Evolutionary conservation across 371 early-diverging fungal species (phyloP).

Genomic region (Apophysomyces variabilis): DNA sequence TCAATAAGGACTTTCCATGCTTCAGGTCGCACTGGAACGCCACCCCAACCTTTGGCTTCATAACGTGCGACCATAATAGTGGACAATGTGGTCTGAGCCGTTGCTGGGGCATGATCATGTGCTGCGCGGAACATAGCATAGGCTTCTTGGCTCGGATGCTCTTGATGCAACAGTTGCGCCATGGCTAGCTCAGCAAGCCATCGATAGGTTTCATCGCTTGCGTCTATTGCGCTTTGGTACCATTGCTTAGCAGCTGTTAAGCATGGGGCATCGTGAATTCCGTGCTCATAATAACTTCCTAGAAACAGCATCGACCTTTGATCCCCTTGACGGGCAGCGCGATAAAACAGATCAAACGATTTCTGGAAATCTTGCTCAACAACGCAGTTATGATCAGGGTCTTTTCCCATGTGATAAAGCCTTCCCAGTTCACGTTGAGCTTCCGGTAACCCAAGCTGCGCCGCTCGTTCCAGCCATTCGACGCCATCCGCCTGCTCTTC

Average conservation of each 20-base stretch:
- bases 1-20: background rate
- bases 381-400: conserved; percentile 6
- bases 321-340: conserved; percentile 41
- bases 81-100: conserved; percentile 9
- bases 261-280: conserved; percentile 39
- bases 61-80: conserved; percentile 41
- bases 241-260: conserved; percentile 30
- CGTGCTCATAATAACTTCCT: conserved; percentile 47
- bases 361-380: conserved; percentile 40
- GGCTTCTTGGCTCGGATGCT: conserved; percentile 19
- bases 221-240: conserved; percentile 35
- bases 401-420: conserved; percentile 37
- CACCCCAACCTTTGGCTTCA: conserved; percentile 45
- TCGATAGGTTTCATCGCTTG: conserved; percentile 10
- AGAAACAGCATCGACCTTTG: conserved; percentile 43
- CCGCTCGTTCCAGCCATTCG: conserved; percentile 31
- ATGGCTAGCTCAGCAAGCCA: conserved; percentile 31
- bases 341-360: conserved; percentile 44
- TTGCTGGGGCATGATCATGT: conserved; percentile 12
- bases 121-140: conserved; percentile 18
- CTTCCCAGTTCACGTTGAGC: conserved; percentile 44
- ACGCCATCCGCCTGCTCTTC: conserved; percentile 23
- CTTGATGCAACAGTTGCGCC: conserved; percentile 25
- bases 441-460: conserved; percentile 28
- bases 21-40: conserved; percentile 1